Conservation (phyloP, 1,139 yeast species). For the Suhomyces atakaporum region DNA sequence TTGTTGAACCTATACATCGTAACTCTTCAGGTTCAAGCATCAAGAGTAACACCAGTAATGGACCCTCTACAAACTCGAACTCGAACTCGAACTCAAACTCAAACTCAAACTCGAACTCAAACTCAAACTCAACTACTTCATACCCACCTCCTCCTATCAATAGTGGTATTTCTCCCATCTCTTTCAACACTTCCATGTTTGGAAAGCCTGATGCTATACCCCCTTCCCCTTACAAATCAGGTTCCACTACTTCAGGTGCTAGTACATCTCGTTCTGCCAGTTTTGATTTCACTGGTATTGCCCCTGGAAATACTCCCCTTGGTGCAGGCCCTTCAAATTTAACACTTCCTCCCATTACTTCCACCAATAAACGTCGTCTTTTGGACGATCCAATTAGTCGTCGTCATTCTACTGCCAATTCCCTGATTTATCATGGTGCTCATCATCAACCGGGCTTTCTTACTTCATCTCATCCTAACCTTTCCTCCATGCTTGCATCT, state of each 20-base stretch:
- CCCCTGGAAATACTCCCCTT: not conserved
- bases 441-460: constrained; percentile 7
- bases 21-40: constrained; percentile 2
- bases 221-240: constrained; percentile 6
- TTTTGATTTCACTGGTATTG: constrained; percentile 29
- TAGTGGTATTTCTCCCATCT: constrained; percentile 16
- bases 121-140: constrained; percentile 14
- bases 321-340: constrained; percentile 9
- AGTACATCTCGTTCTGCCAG: constrained; percentile 32
- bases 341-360: constrained; percentile 13
- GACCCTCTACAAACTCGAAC: not conserved
- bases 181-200: constrained; percentile 47
- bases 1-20: constrained; percentile 1
- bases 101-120: constrained; percentile 15
- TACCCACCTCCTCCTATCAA: not conserved
- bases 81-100: constrained; percentile 3
- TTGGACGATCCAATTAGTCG: constrained; percentile 20
- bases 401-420: constrained; percentile 19
- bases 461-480: constrained; percentile 18
- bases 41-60: constrained; percentile 1
- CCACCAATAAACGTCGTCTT: constrained; percentile 20
- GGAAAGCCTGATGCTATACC: constrained; percentile 18
- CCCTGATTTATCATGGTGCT: constrained; percentile 10
- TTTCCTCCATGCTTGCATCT: constrained; percentile 10
- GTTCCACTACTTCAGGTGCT: constrained; percentile 13